Base-by-base conservation (phyloP, 345 rosid species). In the Garcia nutans region DNA sequence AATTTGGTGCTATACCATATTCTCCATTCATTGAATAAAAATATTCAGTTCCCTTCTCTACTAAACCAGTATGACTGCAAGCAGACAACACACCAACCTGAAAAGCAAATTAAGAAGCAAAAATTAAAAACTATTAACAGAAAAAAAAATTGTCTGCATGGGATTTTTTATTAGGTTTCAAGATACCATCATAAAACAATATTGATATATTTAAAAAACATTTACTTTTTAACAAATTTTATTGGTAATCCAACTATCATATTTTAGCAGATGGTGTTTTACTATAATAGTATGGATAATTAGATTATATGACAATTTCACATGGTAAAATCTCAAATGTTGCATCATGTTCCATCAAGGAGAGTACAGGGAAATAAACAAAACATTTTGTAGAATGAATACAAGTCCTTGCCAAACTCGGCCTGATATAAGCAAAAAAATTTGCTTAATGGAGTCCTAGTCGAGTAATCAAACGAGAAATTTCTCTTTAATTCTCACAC, bases 21-120 rank as follows among this genome's bases (percentile, higher is more conserved):
- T 84, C 83, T 78, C 49, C 86, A 78, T 70, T 80, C 91, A 89
- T 91, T 22, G 75, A 84, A 77, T 86, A 65, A 70, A 91, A 91
- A 71, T 80, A 84, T 63, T 84, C 77, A 41, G 65, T 87, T 31
- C 91, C 95, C 79, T 82, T 84, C 23, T 86, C 89, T 49, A 87
- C 84, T 57, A 87, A 81, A 68, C 95, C 95, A 65, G 88, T 80
- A 76, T 91, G 95, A 82, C 92, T 82, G 71, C 95, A 91, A 19
- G 91, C 90, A 74, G 95, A 87, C 80, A 91, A 49, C 57, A 91
- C 89, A 11, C 88, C 88, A 73, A 91, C 89, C 90, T 87, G 85
- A 63, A 72, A 78, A 37, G 44, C 22, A 63, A 64, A 70, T 45
- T 31, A 37, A 54, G 64, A 75, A 66, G 41, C 22, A 24, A 77